Base-by-base conservation (phyloP, 2,329 filamentous ascomycete species). In the Alternaria angustiovoidea region DNA sequence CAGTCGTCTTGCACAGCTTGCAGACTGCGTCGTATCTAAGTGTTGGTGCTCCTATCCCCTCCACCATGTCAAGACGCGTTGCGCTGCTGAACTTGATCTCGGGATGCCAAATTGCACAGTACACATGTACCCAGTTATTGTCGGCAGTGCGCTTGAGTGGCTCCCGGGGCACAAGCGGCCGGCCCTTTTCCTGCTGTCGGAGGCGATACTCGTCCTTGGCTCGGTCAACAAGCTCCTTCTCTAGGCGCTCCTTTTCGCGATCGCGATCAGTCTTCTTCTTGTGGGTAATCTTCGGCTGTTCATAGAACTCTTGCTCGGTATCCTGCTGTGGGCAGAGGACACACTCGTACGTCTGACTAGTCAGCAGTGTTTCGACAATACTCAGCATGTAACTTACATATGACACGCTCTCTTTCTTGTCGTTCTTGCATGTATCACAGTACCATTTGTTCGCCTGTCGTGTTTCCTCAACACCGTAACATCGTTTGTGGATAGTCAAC, bases 101-200 rank as follows among this genome's bases (percentile, higher is more conserved):
- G 0, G 93, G 89, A 11, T 91, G 94, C 89, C 92, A 98, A 18
- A 97, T 84, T 1, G 95, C 94, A 74, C 95, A 99, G 38, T 91
- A 90, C 28, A 98, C 93, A 76, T 99, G 95, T 16, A 97, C 92
- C 95, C 95, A 99, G 74, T 98, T 98, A 80, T 98, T 98, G 75
- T 96, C 93, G 4, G 91, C 92, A 0, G 95, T 99, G 49, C 92
- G 88, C 81, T 99, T 99, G 64, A 99, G 83, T 4, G 95, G 91
- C 76, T 98, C 95, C 48, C 95, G 88, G 26, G 95, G 95, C 65
- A 92, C 87, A 36, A 90, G 80, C 1, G 95, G 94, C 48, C 94
- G 91, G 68, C 93, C 93, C 70, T 90, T 88, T 62, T 94, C 91
- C 73, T 92, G 88, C 79, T 99, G 94, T 73, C 88, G 89, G 75